Percentiles rank a stretch among this genome's conserved stretches.
Conservation (phyloP, 768 basidiomycete genomes). For the Boletus vinaceobasis region DNA sequence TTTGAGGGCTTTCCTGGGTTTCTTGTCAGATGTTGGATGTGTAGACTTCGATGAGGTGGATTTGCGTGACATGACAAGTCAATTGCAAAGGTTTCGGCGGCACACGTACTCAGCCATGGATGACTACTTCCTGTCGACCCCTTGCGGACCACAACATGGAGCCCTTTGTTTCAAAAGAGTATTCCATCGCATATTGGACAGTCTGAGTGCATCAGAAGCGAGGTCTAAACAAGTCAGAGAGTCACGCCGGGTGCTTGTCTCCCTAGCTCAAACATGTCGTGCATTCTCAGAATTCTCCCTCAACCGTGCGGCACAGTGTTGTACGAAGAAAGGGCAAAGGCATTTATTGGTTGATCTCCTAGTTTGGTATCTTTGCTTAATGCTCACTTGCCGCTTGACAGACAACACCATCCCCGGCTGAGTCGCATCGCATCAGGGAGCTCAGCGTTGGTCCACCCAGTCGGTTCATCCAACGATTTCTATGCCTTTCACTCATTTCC, state of each 20-base stretch:
- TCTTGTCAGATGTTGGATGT: constrained; percentile 8
- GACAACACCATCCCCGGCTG: neutral
- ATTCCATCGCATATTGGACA: neutral
- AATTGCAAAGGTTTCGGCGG: no score
- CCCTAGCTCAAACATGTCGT: constrained; percentile 4
- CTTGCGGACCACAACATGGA: neutral
- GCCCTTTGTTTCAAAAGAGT: neutral
- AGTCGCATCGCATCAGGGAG: constrained; percentile 1
- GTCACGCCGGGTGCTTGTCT: no score
- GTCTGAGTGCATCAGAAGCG: neutral
- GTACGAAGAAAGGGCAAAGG: no score
- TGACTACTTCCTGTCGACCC: neutral
- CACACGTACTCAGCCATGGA: neutral
- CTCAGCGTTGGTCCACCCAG: neutral
- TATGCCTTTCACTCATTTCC: neutral
- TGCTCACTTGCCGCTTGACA: neutral
- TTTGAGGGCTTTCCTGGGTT: constrained; percentile 16
- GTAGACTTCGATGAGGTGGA: constrained; percentile 4
- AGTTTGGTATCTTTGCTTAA: no score
- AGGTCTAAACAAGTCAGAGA: no score
- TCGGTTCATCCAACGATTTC: neutral
- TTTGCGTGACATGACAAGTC: constrained; percentile 21
- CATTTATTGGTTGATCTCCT: neutral
- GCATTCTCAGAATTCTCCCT: constrained; percentile 3
- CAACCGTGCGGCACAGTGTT: no score